Evolutionary conservation across 2,329 filamentous ascomycete species (phyloP).

Genomic region (Colletotrichum eleusines): DNA sequence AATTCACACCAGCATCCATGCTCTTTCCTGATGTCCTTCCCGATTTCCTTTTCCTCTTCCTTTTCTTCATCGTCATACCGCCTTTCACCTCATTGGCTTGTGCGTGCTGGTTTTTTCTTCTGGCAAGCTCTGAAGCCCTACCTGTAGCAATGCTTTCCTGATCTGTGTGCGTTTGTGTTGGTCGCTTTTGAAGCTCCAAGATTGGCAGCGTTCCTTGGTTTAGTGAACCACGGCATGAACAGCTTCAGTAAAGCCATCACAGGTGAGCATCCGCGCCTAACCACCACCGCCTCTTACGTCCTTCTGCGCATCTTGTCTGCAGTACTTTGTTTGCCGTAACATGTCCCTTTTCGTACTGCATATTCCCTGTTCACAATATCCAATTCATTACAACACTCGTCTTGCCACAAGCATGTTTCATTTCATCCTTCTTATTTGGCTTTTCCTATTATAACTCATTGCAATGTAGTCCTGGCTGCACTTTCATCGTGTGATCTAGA

Average conservation of each 20-base stretch:
- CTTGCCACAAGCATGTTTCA: neutral
- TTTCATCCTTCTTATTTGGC: neutral
- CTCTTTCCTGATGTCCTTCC: neutral
- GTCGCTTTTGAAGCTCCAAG: neutral
- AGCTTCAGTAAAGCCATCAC: neutral
- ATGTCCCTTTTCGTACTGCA: too few relatives aligned
- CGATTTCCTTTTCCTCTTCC: neutral
- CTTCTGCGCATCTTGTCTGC: too few relatives aligned
- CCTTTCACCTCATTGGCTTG: neutral
- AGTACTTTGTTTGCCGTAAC: too few relatives aligned
- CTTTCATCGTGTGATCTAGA: neutral
- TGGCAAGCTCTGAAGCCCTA: neutral
- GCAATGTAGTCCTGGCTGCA: neutral
- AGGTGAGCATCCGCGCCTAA: too few relatives aligned
- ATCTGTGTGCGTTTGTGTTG: neutral
- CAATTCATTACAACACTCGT: too few relatives aligned
- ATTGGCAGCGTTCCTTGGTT: neutral
- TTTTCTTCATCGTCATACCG: neutral
- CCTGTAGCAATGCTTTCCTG: neutral
- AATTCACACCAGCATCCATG: neutral
- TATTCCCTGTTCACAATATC: too few relatives aligned
- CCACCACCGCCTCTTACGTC: too few relatives aligned
- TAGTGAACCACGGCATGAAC: neutral
- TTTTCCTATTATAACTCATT: neutral
- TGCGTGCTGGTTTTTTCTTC: neutral